Percentiles rank a stretch among this genome's conserved stretches.
Conservation (phyloP, 2,329 filamentous ascomycete genomes). For the Alternaria angustiovoidea region DNA sequence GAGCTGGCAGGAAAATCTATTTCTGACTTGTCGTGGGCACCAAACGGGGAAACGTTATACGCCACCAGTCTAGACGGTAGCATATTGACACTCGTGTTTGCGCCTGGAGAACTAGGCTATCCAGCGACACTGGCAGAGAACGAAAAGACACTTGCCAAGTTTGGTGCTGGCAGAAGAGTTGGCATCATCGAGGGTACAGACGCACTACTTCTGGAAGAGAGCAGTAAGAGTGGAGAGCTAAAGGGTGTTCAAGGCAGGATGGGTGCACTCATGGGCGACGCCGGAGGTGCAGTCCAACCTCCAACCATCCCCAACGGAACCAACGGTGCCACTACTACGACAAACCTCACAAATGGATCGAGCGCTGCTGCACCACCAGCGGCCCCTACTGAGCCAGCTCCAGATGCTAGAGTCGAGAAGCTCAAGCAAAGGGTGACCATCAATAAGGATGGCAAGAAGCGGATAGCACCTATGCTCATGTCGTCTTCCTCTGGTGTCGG, state of each 20-base stretch:
- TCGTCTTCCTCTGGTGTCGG: slow-evolving; percentile 84
- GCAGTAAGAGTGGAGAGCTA: slow-evolving; percentile 89
- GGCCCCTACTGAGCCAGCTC: slow-evolving; percentile 37
- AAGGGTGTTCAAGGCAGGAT: slow-evolving; percentile 92
- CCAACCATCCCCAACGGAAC: slow-evolving; percentile 65
- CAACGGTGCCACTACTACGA: slow-evolving; percentile 59
- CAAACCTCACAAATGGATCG: slow-evolving; percentile 56
- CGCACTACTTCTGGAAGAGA: slow-evolving; percentile 84
- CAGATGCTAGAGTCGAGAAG: slow-evolving; percentile 69
- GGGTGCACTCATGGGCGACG: slow-evolving; percentile 96
- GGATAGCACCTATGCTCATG: slow-evolving; percentile 89
- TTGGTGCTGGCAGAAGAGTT: slow-evolving; percentile 85
- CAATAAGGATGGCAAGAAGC: slow-evolving; percentile 96
- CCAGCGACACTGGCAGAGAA: slow-evolving; percentile 88
- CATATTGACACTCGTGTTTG: slow-evolving; percentile 82
- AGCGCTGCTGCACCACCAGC: slow-evolving; percentile 45
- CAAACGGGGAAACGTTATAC: slow-evolving; percentile 87
- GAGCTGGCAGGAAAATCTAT: slow-evolving; percentile 91
- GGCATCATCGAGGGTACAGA: slow-evolving; percentile 94
- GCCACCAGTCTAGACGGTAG: slow-evolving; percentile 89
- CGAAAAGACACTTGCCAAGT: slow-evolving; percentile 90
- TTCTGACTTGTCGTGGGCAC: slow-evolving; percentile 92
- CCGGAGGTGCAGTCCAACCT: slow-evolving; percentile 54
- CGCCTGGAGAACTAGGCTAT: slow-evolving; percentile 87
- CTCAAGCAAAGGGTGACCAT: slow-evolving; percentile 93